Evolutionary conservation across 73 alveolate species (phyloP).

Genomic region (Symbiodinium natans): DNA sequence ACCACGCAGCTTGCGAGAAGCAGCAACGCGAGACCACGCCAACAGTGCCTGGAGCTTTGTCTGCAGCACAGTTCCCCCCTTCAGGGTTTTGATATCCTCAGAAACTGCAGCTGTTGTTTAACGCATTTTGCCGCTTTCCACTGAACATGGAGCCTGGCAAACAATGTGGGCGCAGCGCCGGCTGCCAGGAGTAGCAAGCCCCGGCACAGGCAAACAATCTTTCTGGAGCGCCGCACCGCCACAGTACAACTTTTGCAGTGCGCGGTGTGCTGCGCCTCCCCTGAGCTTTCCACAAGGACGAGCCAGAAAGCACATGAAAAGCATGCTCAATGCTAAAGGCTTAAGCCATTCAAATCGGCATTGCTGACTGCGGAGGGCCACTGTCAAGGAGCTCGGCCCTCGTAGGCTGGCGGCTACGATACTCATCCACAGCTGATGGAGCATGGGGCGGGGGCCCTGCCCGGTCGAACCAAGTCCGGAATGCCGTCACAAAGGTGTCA

Average conservation of each 20-base stretch:
- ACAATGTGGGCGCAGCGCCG: background rate
- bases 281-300: background rate
- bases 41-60: background rate
- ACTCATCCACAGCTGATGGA: background rate
- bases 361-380: too few species aligned
- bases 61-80: background rate
- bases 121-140: too few species aligned
- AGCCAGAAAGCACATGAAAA: background rate
- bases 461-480: background rate
- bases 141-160: background rate
- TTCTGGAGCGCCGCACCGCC: background rate
- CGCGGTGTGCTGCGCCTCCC: constrained; percentile 16
- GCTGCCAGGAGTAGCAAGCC: background rate
- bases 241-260: background rate
- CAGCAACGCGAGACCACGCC: background rate
- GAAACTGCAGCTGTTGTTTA: too few species aligned
- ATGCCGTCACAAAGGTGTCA: constrained; percentile 1
- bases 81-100: too few species aligned
- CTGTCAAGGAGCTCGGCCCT: constrained; percentile 4
- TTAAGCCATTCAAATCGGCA: too few species aligned
- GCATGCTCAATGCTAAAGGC: background rate
- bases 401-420: background rate
- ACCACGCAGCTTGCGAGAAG: background rate
- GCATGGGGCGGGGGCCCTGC: constrained; percentile 28
- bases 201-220: background rate